These are phyloP conservation scores for Fibroporia radiculosa DNA, from an alignment of 768 basidiomycete species.

Conservation along the genomic window DNA sequence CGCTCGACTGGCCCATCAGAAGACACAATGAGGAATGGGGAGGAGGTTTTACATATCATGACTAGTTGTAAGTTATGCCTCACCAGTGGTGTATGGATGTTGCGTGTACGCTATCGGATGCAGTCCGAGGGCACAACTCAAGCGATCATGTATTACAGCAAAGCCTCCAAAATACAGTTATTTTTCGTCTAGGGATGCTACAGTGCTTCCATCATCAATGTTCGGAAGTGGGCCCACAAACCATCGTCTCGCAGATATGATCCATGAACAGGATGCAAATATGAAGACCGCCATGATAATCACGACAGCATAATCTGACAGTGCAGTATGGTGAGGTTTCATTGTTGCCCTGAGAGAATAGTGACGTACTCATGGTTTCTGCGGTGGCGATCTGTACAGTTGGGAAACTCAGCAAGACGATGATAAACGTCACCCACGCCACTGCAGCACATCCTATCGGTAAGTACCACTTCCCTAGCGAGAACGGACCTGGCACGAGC, in stretches of 20 bases:
- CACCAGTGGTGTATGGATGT: no score
- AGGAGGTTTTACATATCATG: no score
- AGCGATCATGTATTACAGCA: no score
- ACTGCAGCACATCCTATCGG: conserved; percentile 13
- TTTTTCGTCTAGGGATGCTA: no score
- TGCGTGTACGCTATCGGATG: no score
- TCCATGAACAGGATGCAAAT: conserved; percentile 58
- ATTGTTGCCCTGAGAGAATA: no score
- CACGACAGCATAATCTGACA: conserved; percentile 59
- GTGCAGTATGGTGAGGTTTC: no score
- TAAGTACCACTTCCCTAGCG: conserved; percentile 13
- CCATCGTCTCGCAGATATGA: conserved; percentile 60
- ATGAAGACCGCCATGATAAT: conserved; percentile 57
- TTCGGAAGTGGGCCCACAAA: conserved; percentile 62
- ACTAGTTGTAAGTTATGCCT: no score
- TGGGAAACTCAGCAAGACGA: conserved; percentile 15
- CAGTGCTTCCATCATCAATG: conserved; percentile 4
- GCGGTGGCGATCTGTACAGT: conserved; percentile 31
- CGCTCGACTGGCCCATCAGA: conserved; percentile 13
- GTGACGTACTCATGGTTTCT: conserved; percentile 47
- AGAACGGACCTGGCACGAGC: conserved; percentile 15
- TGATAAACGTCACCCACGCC: conserved; percentile 18
- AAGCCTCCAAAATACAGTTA: no score
- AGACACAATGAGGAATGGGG: conserved; percentile 12
- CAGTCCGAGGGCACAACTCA: no score